A percentile compares a stretch with the other conserved stretches of the same genome.
phyloP scores from a whole-genome alignment of 345 rosid species.

The Dipteronia sinensis region DNA sequence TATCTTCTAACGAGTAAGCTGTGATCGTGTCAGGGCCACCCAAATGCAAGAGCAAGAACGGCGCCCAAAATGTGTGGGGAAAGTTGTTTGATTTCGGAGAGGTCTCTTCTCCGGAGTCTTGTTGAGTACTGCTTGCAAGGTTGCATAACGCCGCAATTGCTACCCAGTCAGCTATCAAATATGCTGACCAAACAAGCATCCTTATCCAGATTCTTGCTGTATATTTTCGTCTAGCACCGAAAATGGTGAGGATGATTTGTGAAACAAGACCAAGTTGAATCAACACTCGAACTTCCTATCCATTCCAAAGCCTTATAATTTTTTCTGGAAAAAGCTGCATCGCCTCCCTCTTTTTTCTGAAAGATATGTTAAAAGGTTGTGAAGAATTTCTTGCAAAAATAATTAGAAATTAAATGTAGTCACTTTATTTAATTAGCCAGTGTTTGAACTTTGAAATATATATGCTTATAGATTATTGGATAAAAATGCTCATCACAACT shows the following conservation, averaged over 20 bases:
- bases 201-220: neutral
- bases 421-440: no score
- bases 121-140: neutral
- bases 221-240: slow-evolving; percentile 21
- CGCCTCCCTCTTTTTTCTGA: neutral
- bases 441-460: no score
- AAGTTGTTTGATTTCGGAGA: neutral
- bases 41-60: no score
- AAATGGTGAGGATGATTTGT: neutral
- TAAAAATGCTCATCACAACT: no score
- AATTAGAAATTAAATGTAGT: no score
- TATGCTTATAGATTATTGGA: no score
- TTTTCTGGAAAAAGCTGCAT: neutral
- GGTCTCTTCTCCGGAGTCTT: neutral
- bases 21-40: no score
- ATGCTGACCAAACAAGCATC: slow-evolving; percentile 16
- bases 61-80: neutral
- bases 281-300: slow-evolving; percentile 20
- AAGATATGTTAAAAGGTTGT: no score
- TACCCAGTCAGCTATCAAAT: slow-evolving; percentile 25
- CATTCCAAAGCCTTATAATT: neutral
- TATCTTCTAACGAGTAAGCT: slow-evolving; percentile 23
- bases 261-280: slow-evolving; percentile 21
- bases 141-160: slow-evolving; percentile 23
- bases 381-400: no score